These are phyloP conservation scores for Ceratocystis smalleyi DNA, from an alignment of 2,329 filamentous ascomycete species.

Conservation along the genomic window DNA sequence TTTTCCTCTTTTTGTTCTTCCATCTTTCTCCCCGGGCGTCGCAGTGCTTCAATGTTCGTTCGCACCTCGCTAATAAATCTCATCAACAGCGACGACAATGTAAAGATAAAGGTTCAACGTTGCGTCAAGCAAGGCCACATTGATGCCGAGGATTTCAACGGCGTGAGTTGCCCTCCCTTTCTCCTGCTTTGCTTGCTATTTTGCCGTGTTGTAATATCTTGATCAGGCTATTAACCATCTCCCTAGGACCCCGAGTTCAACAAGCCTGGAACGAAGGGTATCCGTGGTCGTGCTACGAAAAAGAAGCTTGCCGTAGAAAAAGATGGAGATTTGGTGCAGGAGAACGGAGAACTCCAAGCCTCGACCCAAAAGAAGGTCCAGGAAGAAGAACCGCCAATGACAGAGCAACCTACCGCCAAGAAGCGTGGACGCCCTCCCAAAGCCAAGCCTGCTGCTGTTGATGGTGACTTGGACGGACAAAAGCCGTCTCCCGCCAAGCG, in stretches of 20 bases:
- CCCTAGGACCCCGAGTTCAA: slow-evolving; percentile 60
- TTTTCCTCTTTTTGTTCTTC: neutral
- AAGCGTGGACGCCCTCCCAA: slow-evolving; percentile 13
- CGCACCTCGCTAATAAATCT: slow-evolving; percentile 3
- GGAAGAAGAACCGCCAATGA: slow-evolving; percentile 22
- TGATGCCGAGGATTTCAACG: slow-evolving; percentile 73
- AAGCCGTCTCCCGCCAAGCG: slow-evolving; percentile 19
- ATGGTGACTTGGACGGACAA: neutral
- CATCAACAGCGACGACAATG: slow-evolving; percentile 35
- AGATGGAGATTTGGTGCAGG: slow-evolving; percentile 19
- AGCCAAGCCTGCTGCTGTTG: slow-evolving; percentile 11
- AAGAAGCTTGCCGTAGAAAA: slow-evolving; percentile 22
- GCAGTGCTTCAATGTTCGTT: slow-evolving; percentile 10
- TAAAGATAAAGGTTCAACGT: slow-evolving; percentile 56
- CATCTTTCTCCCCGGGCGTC: neutral
- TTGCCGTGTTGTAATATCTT: slow-evolving; percentile 3
- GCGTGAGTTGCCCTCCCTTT: slow-evolving; percentile 40
- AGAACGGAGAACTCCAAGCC: slow-evolving; percentile 16
- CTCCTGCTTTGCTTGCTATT: slow-evolving; percentile 14
- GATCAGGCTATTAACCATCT: slow-evolving; percentile 5
- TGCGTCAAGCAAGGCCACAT: slow-evolving; percentile 67
- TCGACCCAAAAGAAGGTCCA: slow-evolving; percentile 18
- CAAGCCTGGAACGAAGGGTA: slow-evolving; percentile 48
- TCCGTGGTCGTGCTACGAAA: slow-evolving; percentile 29
- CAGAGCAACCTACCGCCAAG: slow-evolving; percentile 10